These are phyloP conservation scores for Puccinia sorghi DNA, from an alignment of 1,284 basidiomycete genomes.

Conservation along the genomic window DNA sequence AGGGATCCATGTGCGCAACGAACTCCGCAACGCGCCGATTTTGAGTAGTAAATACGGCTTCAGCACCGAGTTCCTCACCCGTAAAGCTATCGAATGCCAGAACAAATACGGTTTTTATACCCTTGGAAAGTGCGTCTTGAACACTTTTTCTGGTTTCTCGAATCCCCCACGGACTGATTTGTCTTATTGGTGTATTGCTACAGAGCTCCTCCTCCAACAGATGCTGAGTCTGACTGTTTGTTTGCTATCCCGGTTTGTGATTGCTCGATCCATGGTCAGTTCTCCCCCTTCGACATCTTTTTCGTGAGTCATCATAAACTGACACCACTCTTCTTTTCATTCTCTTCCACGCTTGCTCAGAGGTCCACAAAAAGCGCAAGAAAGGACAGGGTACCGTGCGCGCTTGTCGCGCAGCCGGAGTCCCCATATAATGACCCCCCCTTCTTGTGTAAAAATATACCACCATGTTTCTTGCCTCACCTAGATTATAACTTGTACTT, in stretches of 20 bases:
- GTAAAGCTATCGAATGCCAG: slow-evolving; percentile 1
- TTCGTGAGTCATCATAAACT: background rate
- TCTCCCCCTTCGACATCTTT: background rate
- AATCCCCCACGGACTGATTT: background rate
- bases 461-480: too few species aligned
- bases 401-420: background rate
- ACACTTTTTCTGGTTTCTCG: background rate
- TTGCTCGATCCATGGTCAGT: background rate
- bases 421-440: background rate
- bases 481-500: too few species aligned
- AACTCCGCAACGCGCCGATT: background rate
- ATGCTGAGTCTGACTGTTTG: background rate
- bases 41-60: slow-evolving; percentile 3
- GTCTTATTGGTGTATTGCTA: background rate
- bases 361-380: background rate
- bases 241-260: slow-evolving; percentile 1
- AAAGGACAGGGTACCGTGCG: background rate
- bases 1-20: slow-evolving; percentile 16
- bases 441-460: too few species aligned
- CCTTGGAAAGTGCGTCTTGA: background rate
- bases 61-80: background rate
- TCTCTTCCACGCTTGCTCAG: background rate
- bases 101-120: slow-evolving; percentile 19
- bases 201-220: background rate
- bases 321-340: background rate